Percentiles rank a stretch among this genome's conserved stretches.
phyloP scores from a whole-genome alignment of 1,139 yeast species.

The Suhomyces panamericanus region DNA sequence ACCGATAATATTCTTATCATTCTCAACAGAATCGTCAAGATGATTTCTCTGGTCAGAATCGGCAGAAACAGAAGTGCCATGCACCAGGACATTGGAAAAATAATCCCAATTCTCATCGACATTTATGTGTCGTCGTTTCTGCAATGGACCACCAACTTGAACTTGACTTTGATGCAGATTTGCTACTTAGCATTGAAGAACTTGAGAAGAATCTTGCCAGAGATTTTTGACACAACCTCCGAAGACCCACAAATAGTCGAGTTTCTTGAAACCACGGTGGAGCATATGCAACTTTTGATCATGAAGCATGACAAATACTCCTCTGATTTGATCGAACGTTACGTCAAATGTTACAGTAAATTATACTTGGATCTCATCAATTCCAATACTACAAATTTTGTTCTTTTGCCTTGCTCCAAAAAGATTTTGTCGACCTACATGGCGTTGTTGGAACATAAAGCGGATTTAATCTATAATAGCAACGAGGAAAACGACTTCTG shows the following conservation, averaged over 20 bases:
- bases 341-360: conserved; percentile 74
- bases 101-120: conserved; percentile 59
- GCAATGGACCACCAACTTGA: conserved; percentile 55
- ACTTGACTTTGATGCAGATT: conserved; percentile 57
- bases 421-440: conserved; percentile 61
- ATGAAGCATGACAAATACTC: conserved; percentile 53
- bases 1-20: conserved; percentile 65
- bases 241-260: conserved; percentile 57
- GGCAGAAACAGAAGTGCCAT: conserved; percentile 81
- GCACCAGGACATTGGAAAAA: conserved; percentile 66
- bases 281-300: conserved; percentile 61
- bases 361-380: conserved; percentile 58
- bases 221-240: conserved; percentile 69
- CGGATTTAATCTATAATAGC: conserved; percentile 55
- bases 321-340: conserved; percentile 64
- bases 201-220: conserved; percentile 69
- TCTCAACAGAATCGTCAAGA: conserved; percentile 74
- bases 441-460: conserved; percentile 60
- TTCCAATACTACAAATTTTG: conserved; percentile 68
- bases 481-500: conserved; percentile 62
- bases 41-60: conserved; percentile 70
- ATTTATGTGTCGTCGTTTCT: conserved; percentile 61
- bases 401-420: conserved; percentile 64
- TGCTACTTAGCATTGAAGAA: conserved; percentile 78
- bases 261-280: conserved; percentile 56